Percentiles rank a stretch among this genome's conserved stretches.
These are phyloP conservation scores for Boletus rubescentipes DNA, from an alignment of 768 basidiomycete species.

Conservation along the genomic window DNA sequence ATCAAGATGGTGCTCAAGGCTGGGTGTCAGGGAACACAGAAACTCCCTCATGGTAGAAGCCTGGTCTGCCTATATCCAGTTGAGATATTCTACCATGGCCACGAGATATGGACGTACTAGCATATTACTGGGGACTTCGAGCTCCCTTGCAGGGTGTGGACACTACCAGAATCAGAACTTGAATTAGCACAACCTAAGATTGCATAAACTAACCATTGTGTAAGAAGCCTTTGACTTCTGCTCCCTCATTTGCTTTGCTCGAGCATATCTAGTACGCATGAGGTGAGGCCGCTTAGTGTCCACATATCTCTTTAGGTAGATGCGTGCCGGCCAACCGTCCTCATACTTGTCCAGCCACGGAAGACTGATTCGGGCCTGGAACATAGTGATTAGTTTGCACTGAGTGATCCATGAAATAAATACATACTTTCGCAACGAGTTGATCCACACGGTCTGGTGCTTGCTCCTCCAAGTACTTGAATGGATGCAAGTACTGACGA, in stretches of 20 bases:
- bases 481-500: constrained; percentile 5
- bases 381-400: neutral
- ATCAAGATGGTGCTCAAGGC: constrained; percentile 18
- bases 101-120: constrained; percentile 8
- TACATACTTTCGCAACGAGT: constrained; percentile 7
- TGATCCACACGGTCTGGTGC: constrained; percentile 2
- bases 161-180: neutral
- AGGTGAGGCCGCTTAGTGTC: constrained; percentile 5
- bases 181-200: neutral
- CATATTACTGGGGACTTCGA: neutral
- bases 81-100: neutral
- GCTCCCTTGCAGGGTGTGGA: neutral
- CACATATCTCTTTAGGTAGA: constrained; percentile 23
- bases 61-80: neutral
- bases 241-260: accelerated
- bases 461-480: constrained; percentile 21
- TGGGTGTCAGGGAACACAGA: constrained; percentile 21
- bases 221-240: neutral
- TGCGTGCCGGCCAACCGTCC: constrained; percentile 17
- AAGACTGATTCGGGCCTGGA: constrained; percentile 8
- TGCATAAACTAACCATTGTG: neutral
- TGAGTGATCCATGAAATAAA: neutral
- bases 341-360: constrained; percentile 23
- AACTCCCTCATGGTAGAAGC: constrained; percentile 10
- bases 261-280: neutral